A percentile compares a stretch with the other conserved stretches of the same genome.
Conservation (phyloP, 768 basidiomycete genomes). For the Termitomyces sp. region DNA sequence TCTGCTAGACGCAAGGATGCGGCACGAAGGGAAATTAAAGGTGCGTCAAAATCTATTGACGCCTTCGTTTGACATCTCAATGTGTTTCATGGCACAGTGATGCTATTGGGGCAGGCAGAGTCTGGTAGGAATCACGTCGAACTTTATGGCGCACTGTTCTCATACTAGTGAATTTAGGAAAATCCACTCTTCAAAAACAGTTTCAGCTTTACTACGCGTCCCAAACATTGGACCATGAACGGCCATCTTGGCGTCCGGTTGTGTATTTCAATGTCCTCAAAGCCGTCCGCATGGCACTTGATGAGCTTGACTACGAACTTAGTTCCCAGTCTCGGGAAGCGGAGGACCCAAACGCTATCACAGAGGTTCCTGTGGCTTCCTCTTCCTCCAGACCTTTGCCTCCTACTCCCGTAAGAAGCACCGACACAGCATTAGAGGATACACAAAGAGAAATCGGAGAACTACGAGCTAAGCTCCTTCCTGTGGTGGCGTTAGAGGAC, state of each 20-base stretch:
- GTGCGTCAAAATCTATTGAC: conserved; percentile 22
- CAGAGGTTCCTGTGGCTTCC: conserved; percentile 17
- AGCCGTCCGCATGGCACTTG: conserved; percentile 70
- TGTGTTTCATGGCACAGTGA: conserved; percentile 35
- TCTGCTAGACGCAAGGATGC: conserved; percentile 42
- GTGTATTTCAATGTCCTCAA: conserved; percentile 85
- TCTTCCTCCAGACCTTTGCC: conserved; percentile 10
- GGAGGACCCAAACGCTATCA: conserved; percentile 14
- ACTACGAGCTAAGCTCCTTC: conserved; percentile 54
- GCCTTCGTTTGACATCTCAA: background rate
- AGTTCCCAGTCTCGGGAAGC: conserved; percentile 16
- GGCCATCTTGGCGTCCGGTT: conserved; percentile 73
- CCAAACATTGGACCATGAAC: conserved; percentile 63
- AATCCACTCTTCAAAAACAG: conserved; percentile 83
- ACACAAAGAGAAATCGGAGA: conserved; percentile 38
- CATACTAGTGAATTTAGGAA: conserved; percentile 37
- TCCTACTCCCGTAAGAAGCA: background rate
- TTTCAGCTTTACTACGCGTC: conserved; percentile 81
- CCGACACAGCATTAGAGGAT: background rate
- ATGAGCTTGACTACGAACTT: conserved; percentile 64
- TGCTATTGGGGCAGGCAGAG: conserved; percentile 78
- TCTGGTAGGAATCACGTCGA: conserved; percentile 33
- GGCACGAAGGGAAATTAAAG: conserved; percentile 42
- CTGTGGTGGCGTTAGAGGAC: conserved; percentile 64
- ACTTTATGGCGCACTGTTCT: background rate